Conservation (phyloP, 345 rosid genomes). For the Trapa bicornis region DNA sequence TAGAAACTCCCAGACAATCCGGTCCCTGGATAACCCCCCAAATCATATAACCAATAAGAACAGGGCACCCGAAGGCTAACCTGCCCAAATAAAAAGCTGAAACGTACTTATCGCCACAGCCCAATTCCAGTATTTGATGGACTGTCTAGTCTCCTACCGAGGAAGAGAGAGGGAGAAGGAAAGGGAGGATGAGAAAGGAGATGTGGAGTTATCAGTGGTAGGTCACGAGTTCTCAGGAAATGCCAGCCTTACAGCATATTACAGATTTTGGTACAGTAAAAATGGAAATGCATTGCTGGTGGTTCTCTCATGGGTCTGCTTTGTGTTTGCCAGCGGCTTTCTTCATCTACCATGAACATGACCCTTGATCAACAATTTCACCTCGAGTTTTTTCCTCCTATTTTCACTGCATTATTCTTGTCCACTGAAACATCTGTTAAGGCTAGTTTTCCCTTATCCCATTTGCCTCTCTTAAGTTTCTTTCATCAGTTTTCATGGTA, state of each 20-base stretch:
- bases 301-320: no score
- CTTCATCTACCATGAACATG: no score
- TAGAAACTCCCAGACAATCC: not conserved
- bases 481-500: not conserved
- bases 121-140: slow-evolving; percentile 14
- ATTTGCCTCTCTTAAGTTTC: not conserved
- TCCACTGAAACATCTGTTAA: not conserved
- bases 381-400: no score
- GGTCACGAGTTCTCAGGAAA: slow-evolving; percentile 31
- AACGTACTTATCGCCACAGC: slow-evolving; percentile 46
- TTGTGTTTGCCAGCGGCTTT: no score
- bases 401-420: not conserved
- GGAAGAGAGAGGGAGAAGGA: not conserved
- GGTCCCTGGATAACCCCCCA: not conserved
- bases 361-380: no score
- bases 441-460: no score
- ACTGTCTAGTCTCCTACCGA: slow-evolving; percentile 4
- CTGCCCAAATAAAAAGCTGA: slow-evolving; percentile 48
- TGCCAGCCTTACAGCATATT: slow-evolving; percentile 4
- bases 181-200: slow-evolving; percentile 26
- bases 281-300: no score
- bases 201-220: slow-evolving; percentile 67
- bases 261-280: slow-evolving; percentile 1
- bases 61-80: slow-evolving; percentile 12
- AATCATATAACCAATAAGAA: not conserved